Evolutionary conservation across 148 eudicot species (phyloP).

Genomic region (Selenicereus undatus): DNA sequence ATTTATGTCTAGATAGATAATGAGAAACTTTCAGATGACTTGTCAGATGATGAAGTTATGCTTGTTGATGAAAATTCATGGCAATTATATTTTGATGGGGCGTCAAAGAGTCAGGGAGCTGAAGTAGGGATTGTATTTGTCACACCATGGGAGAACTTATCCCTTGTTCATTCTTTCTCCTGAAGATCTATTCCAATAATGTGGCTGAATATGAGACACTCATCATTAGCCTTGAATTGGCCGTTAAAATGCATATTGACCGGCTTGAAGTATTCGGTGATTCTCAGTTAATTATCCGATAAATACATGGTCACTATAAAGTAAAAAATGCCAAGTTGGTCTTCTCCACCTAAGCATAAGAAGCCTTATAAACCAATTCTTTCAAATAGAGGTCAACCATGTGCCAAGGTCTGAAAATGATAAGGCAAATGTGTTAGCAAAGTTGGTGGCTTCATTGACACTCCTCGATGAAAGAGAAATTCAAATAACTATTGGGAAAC

Average conservation of each 20-base stretch:
- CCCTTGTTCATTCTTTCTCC: background rate
- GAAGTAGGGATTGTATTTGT: background rate
- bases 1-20: background rate
- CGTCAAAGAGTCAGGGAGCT: background rate
- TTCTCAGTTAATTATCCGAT: background rate
- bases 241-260: no score
- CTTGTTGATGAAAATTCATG: background rate
- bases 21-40: slow-evolving; percentile 8
- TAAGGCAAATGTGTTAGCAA: background rate
- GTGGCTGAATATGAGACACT: slow-evolving; percentile 17
- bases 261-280: no score
- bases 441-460: background rate
- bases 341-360: background rate
- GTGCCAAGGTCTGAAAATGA: background rate
- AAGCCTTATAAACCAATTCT: no score
- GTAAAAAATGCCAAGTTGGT: background rate
- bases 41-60: slow-evolving; percentile 6
- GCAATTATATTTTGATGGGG: slow-evolving; percentile 4
- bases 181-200: slow-evolving; percentile 7
- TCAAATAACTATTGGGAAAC: background rate
- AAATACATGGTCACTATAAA: background rate
- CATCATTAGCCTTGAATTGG: background rate
- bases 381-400: no score
- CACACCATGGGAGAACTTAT: background rate
- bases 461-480: background rate